A percentile compares a stretch with the other conserved stretches of the same genome.
These are phyloP conservation scores for Brettanomyces custersianus DNA, from an alignment of 805 yeast species.

Conservation along the genomic window DNA sequence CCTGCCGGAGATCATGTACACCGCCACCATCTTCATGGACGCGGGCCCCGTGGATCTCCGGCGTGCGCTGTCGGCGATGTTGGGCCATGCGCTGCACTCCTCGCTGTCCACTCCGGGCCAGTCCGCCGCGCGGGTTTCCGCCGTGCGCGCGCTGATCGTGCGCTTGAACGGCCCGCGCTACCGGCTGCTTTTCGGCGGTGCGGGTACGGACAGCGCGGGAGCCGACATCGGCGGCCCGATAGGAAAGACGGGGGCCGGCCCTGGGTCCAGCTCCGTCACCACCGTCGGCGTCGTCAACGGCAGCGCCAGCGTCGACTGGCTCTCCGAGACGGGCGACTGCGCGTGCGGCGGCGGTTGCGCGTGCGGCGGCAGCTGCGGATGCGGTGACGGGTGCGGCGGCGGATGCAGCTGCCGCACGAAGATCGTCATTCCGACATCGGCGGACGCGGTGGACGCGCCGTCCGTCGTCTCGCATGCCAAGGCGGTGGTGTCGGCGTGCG, in stretches of 20 bases:
- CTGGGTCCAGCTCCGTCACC: too few relatives aligned
- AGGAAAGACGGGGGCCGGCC: too few relatives aligned
- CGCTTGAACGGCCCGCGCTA: conserved; percentile 53
- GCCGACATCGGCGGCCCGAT: too few relatives aligned
- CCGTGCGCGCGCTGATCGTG: conserved; percentile 39
- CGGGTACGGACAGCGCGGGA: conserved; percentile 40
- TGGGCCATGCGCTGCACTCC: conserved; percentile 63
- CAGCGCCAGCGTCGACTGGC: too few relatives aligned
- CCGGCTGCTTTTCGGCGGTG: conserved; percentile 61
- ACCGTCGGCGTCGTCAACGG: too few relatives aligned
- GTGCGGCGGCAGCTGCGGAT: too few relatives aligned
- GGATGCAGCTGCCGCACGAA: conserved; percentile 5
- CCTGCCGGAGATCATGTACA: conserved; percentile 62
- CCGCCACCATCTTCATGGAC: conserved; percentile 55
- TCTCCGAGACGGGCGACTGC: too few relatives aligned
- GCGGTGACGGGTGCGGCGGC: too few relatives aligned
- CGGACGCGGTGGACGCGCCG: conserved; percentile 26
- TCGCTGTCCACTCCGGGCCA: conserved; percentile 49
- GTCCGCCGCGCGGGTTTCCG: conserved; percentile 27
- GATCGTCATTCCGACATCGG: conserved; percentile 13
- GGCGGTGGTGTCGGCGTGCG: conserved; percentile 52
- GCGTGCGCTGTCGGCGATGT: conserved; percentile 46
- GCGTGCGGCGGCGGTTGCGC: too few relatives aligned
- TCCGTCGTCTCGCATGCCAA: conserved; percentile 22
- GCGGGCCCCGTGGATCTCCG: conserved; percentile 48